Evolutionary conservation across 129 eudicot genomes (phyloP).

Genomic region (Artemisia argyi): DNA sequence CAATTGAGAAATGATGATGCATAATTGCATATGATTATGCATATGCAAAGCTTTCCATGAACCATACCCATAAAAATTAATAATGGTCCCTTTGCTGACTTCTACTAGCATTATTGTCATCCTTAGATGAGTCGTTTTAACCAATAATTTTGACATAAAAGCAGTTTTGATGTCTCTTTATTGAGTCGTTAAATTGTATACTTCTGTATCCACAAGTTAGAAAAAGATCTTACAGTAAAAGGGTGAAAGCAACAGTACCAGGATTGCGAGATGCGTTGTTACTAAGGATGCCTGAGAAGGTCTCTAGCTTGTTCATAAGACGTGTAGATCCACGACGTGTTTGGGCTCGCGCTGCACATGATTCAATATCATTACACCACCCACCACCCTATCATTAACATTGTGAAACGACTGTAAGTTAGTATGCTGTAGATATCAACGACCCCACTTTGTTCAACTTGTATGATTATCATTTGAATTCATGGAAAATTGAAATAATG

Average conservation of each 20-base stretch:
- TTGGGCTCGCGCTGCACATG: constrained; percentile 78
- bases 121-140: constrained; percentile 5
- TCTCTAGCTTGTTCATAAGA: constrained; percentile 63
- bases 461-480: background rate
- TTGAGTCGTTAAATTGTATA: no score
- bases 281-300: constrained; percentile 85
- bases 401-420: constrained; percentile 16
- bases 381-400: constrained; percentile 82
- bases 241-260: constrained; percentile 37
- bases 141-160: background rate
- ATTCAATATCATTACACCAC: constrained; percentile 87
- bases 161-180: background rate
- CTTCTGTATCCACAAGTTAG: background rate
- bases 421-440: constrained; percentile 11
- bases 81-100: background rate
- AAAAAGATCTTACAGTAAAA: background rate
- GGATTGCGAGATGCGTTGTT: constrained; percentile 75
- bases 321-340: constrained; percentile 86
- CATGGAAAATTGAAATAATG: background rate
- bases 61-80: background rate
- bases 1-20: background rate
- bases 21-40: background rate
- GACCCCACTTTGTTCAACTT: constrained; percentile 20
- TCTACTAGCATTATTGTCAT: background rate
- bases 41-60: background rate